These are phyloP conservation scores for Pilasporangium apinafurcum DNA, from an alignment of 352 stramenopile genomes.

Conservation along the genomic window DNA sequence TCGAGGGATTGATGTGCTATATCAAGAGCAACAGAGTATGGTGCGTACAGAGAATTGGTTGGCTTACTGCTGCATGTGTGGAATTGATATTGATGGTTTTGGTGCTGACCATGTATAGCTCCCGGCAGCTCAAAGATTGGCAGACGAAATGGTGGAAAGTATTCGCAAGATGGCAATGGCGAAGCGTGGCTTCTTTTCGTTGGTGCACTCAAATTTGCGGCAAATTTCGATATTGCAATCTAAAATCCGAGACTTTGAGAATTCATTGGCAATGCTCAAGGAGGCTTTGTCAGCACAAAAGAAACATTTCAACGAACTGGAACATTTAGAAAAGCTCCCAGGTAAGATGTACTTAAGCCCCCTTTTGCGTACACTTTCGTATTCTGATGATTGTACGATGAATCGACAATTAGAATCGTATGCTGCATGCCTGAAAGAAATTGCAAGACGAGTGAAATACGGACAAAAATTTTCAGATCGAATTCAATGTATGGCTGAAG, in stretches of 20 bases:
- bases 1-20: constrained; percentile 72
- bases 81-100: background rate
- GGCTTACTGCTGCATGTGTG: background rate
- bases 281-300: constrained; percentile 72
- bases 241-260: constrained; percentile 87
- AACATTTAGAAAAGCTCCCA: constrained; percentile 78
- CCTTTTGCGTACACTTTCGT: background rate
- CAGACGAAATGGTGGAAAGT: constrained; percentile 45
- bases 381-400: background rate
- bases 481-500: constrained; percentile 84
- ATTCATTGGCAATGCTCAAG: constrained; percentile 74
- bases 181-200: constrained; percentile 45
- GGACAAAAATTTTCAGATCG: constrained; percentile 66
- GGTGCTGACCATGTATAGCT: constrained; percentile 29
- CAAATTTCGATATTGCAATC: constrained; percentile 78
- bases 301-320: constrained; percentile 80
- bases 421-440: constrained; percentile 68
- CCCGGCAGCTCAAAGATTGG: constrained; percentile 54
- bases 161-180: constrained; percentile 49
- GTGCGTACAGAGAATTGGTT: no score
- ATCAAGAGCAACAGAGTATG: constrained; percentile 72
- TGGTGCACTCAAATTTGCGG: constrained; percentile 54
- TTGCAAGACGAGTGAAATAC: constrained; percentile 65
- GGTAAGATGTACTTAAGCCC: constrained; percentile 14
- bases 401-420: constrained; percentile 49